A percentile compares a stretch with the other conserved stretches of the same genome.
Evolutionary conservation across 176 grass and related monocot species (phyloP).

Genomic region (Pontederia paniculata): DNA sequence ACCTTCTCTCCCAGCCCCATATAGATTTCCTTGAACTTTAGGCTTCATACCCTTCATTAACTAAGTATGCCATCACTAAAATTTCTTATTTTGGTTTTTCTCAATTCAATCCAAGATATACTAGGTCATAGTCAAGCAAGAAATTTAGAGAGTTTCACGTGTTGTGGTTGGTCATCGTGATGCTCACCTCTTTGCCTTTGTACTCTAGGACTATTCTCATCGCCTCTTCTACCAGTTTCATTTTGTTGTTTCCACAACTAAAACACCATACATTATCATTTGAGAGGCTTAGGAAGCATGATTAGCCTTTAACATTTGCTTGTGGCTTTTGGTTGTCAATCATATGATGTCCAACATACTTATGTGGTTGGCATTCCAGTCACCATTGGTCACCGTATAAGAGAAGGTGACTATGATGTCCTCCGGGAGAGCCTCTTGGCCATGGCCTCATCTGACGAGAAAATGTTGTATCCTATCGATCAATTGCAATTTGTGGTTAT

Average conservation of each 20-base stretch:
- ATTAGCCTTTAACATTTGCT: not conserved
- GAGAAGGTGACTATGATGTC: not conserved
- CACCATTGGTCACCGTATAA: not conserved
- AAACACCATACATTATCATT: not conserved
- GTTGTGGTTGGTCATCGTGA: slow-evolving; percentile 1
- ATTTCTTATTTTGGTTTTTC: too few species aligned
- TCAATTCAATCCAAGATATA: not conserved
- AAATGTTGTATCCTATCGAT: not conserved
- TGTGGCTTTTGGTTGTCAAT: not conserved
- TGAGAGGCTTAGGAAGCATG: slow-evolving; percentile 5
- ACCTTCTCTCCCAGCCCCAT: too few species aligned
- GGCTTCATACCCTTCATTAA: too few species aligned
- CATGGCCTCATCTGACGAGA: not conserved
- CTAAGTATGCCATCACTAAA: too few species aligned
- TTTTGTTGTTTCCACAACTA: not conserved
- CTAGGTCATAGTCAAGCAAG: not conserved
- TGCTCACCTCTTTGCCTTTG: slow-evolving; percentile 3
- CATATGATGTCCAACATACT: not conserved
- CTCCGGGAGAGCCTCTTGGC: too few species aligned
- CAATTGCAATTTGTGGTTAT: not conserved
- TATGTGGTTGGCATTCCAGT: slow-evolving; percentile 1
- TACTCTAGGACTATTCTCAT: not conserved
- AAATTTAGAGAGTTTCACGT: not conserved
- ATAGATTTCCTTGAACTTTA: too few species aligned
- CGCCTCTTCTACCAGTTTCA: not conserved